Conservation (phyloP, 345 rosid species). For the Clarkia xantiana region DNA sequence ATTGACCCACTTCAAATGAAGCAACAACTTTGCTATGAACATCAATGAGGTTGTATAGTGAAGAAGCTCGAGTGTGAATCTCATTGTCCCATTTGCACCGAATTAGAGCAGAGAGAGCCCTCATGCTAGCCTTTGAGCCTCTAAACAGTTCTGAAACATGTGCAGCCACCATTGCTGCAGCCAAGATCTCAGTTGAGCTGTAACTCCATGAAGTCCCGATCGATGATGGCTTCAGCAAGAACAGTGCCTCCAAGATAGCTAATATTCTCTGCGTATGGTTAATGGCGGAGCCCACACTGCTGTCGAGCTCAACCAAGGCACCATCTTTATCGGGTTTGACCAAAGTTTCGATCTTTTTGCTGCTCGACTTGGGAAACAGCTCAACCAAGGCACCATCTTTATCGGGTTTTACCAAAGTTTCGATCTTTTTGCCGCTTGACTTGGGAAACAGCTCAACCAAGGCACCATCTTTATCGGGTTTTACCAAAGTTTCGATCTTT, state of each 20-base stretch:
- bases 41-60: conserved; percentile 81
- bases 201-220: conserved; percentile 89
- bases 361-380: too few relatives aligned
- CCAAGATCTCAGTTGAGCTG: conserved; percentile 90
- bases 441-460: conserved; percentile 43
- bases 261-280: conserved; percentile 84
- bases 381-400: conserved; percentile 51
- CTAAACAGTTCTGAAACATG: conserved; percentile 86
- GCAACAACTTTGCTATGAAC: conserved; percentile 92
- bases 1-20: conserved; percentile 36
- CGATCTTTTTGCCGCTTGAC: conserved; percentile 28
- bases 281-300: conserved; percentile 55
- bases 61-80: conserved; percentile 65
- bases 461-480: conserved; percentile 42
- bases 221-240: conserved; percentile 84
- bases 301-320: conserved; percentile 33
- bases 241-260: conserved; percentile 82
- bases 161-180: conserved; percentile 99
- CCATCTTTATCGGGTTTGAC: conserved; percentile 54
- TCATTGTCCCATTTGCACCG: conserved; percentile 88
- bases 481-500: conserved; percentile 21
- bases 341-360: too few relatives aligned
- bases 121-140: conserved; percentile 83
- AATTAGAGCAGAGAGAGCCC: conserved; percentile 69
- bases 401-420: conserved; percentile 17